These are phyloP conservation scores for Hyphopichia homilentoma DNA, from an alignment of 805 yeast species.

Conservation along the genomic window DNA sequence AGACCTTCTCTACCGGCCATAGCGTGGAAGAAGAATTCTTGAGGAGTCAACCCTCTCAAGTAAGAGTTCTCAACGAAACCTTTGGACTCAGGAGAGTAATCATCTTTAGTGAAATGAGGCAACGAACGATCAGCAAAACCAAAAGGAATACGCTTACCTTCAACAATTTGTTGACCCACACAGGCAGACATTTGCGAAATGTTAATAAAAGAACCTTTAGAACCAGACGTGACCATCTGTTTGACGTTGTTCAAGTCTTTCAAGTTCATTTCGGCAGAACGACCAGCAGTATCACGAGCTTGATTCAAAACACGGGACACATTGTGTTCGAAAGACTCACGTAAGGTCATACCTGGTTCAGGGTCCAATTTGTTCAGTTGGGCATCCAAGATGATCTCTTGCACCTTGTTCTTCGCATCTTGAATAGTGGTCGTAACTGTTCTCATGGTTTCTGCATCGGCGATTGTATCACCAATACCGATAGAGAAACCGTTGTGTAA, in stretches of 20 bases:
- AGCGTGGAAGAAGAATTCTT: slow-evolving; percentile 98
- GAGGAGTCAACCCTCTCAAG: slow-evolving; percentile 95
- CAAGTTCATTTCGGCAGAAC: slow-evolving; percentile 94
- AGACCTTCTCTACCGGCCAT: slow-evolving; percentile 99
- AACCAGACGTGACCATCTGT: slow-evolving; percentile 99
- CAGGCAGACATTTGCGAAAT: slow-evolving; percentile 99
- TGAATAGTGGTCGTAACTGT: slow-evolving; percentile 90
- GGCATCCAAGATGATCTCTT: slow-evolving; percentile 88
- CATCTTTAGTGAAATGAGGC: slow-evolving; percentile 98
- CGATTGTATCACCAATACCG: slow-evolving; percentile 99
- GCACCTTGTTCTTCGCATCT: slow-evolving; percentile 91
- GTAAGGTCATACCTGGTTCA: slow-evolving; percentile 98
- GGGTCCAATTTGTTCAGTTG: slow-evolving; percentile 85
- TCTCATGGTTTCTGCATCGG: slow-evolving; percentile 94
- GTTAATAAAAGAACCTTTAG: slow-evolving; percentile 98
- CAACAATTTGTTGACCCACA: slow-evolving; percentile 99
- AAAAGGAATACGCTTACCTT: slow-evolving; percentile 98
- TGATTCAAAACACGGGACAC: slow-evolving; percentile 93
- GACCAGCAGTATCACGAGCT: slow-evolving; percentile 99
- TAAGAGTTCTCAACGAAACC: slow-evolving; percentile 98
- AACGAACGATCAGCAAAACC: slow-evolving; percentile 95
- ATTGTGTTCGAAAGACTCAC: slow-evolving; percentile 97
- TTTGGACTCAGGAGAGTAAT: slow-evolving; percentile 96
- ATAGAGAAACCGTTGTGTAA: slow-evolving; percentile 96
- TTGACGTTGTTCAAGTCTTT: slow-evolving; percentile 93